These are phyloP conservation scores for Euphorbia peplus DNA, from an alignment of 345 rosid genomes.

Conservation along the genomic window DNA sequence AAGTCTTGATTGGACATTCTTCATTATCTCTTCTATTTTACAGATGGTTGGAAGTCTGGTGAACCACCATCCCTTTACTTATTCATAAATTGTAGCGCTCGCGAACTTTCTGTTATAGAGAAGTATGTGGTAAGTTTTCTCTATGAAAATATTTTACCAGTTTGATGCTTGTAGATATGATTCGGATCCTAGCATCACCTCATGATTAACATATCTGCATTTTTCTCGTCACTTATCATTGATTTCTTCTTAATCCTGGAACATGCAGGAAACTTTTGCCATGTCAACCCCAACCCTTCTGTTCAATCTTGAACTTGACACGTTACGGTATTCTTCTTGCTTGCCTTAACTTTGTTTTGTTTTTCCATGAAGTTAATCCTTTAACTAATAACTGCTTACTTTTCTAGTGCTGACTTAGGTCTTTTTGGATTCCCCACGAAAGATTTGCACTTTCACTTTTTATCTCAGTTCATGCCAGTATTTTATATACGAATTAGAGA, in stretches of 20 bases:
- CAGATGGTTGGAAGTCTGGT: slow-evolving; percentile 76
- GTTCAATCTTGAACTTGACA: slow-evolving; percentile 93
- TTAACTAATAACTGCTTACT: slow-evolving; percentile 16
- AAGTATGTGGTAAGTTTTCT: slow-evolving; percentile 80
- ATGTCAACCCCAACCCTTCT: slow-evolving; percentile 73
- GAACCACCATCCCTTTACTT: slow-evolving; percentile 80
- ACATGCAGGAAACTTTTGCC: slow-evolving; percentile 77
- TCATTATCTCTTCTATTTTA: slow-evolving; percentile 16
- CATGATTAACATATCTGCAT: neutral
- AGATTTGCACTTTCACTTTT: slow-evolving; percentile 91
- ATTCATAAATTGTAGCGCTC: slow-evolving; percentile 85
- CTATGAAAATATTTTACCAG: slow-evolving; percentile 1
- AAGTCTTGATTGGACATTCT: neutral
- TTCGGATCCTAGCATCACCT: neutral
- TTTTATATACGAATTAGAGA: slow-evolving; percentile 86
- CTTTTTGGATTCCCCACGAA: slow-evolving; percentile 84
- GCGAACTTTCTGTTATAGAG: slow-evolving; percentile 81
- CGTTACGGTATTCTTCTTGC: slow-evolving; percentile 59
- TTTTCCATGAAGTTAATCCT: slow-evolving; percentile 6
- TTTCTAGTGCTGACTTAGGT: slow-evolving; percentile 91
- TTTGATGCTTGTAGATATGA: slow-evolving; percentile 7
- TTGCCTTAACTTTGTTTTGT: slow-evolving; percentile 16
- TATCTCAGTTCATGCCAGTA: slow-evolving; percentile 78
- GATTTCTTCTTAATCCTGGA: slow-evolving; percentile 3
- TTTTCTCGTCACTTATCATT: neutral